phyloP scores from a whole-genome alignment of 495 filamentous ascomycete species.

The Trichoderma reesei region DNA sequence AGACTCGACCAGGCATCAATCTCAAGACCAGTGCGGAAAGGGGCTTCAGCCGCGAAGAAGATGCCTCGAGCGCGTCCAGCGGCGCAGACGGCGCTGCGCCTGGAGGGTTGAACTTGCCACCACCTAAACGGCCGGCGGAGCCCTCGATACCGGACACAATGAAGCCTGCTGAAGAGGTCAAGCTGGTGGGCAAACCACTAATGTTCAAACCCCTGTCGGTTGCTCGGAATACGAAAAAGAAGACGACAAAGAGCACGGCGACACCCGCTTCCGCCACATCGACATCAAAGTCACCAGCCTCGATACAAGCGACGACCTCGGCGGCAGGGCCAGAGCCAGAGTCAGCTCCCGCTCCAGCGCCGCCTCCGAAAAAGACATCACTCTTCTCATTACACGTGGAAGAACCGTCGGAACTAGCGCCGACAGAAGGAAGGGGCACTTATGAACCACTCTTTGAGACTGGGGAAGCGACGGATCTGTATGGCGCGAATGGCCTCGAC shows the following conservation, averaged over 20 bases:
- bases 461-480: slow-evolving; percentile 6
- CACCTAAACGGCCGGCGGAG: slow-evolving; percentile 19
- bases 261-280: slow-evolving; percentile 10
- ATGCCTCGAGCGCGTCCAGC: slow-evolving; percentile 18
- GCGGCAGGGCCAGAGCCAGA: not conserved
- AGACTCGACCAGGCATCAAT: slow-evolving; percentile 43
- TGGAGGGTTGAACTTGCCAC: slow-evolving; percentile 19
- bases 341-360: slow-evolving; percentile 7
- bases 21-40: slow-evolving; percentile 72
- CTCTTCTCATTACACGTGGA: slow-evolving; percentile 37
- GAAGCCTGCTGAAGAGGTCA: slow-evolving; percentile 48
- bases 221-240: slow-evolving; percentile 57
- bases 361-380: slow-evolving; percentile 29
- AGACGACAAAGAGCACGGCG: slow-evolving; percentile 22
- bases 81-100: slow-evolving; percentile 10
- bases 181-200: slow-evolving; percentile 63
- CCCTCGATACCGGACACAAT: slow-evolving; percentile 35
- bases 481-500: not conserved
- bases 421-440: slow-evolving; percentile 13
- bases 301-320: not conserved
- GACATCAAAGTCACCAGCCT: slow-evolving; percentile 8
- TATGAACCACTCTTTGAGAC: slow-evolving; percentile 36
- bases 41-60: slow-evolving; percentile 57
- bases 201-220: slow-evolving; percentile 88
- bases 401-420: slow-evolving; percentile 11